A percentile compares a stretch with the other conserved stretches of the same genome.
Conservation (phyloP, 1,284 basidiomycete species). For the Austroboletus novae-zelandiae region DNA sequence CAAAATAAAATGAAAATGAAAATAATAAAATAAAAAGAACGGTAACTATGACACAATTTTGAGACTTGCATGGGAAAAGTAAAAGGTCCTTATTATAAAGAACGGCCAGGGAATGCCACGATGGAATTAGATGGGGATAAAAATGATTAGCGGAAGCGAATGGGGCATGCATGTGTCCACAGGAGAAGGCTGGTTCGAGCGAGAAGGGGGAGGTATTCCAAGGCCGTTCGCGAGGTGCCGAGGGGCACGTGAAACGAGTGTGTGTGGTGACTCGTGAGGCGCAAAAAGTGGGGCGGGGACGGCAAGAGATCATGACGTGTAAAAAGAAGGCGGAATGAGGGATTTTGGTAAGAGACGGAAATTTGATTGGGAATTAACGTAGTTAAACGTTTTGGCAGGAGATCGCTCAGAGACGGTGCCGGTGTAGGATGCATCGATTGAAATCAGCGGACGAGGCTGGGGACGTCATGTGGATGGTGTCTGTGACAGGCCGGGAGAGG, state of each 20-base stretch:
- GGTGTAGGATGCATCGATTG: neutral
- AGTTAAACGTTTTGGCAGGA: slow-evolving; percentile 34
- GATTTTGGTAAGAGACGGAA: slow-evolving; percentile 22
- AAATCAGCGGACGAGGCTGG: neutral
- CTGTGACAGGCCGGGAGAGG: neutral
- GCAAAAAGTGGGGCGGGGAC: slow-evolving; percentile 8
- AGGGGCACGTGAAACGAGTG: slow-evolving; percentile 26
- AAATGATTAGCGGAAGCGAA: slow-evolving; percentile 10
- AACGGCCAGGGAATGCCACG: slow-evolving; percentile 10
- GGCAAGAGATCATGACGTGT: slow-evolving; percentile 24
- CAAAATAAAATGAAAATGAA: neutral
- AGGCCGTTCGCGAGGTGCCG: slow-evolving; percentile 28
- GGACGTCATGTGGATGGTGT: slow-evolving; percentile 1
- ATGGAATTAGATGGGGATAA: slow-evolving; percentile 21
- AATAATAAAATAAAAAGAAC: slow-evolving; percentile 6
- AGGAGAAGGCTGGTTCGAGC: slow-evolving; percentile 1
- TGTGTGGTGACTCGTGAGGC: neutral
- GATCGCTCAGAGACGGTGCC: slow-evolving; percentile 24
- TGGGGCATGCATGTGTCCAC: slow-evolving; percentile 17
- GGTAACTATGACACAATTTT: slow-evolving; percentile 26
- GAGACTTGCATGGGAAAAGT: slow-evolving; percentile 28
- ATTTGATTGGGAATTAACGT: slow-evolving; percentile 34
- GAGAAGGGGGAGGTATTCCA: neutral
- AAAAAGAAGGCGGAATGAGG: neutral
- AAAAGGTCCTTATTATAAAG: slow-evolving; percentile 10